Percentiles rank a stretch among this genome's conserved stretches.
Evolutionary conservation across 2,329 filamentous ascomycete species (phyloP).

Genomic region (Talaromyces sp.): DNA sequence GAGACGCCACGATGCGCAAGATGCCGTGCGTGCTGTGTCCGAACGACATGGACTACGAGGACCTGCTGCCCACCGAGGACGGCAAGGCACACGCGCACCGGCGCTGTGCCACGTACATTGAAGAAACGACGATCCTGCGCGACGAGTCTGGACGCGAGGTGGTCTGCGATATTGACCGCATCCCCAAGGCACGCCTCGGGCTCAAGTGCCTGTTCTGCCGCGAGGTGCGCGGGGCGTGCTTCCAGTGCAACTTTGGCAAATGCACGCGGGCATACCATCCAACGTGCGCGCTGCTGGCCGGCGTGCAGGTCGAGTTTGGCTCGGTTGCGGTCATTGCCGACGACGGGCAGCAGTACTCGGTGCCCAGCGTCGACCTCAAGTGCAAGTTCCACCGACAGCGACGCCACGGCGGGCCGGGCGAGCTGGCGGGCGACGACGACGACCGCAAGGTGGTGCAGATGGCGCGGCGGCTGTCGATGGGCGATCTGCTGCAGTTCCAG

Average conservation of each 20-base stretch:
- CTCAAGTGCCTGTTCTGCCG: conserved; percentile 94
- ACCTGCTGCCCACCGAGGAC: conserved; percentile 81
- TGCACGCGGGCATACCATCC: conserved; percentile 91
- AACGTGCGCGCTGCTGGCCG: conserved; percentile 86
- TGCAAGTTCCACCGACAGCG: conserved; percentile 92
- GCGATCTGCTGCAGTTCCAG: conserved; percentile 83
- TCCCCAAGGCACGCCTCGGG: conserved; percentile 80
- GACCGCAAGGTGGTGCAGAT: conserved; percentile 63
- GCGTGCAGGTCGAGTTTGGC: conserved; percentile 84
- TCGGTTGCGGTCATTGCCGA: conserved; percentile 82
- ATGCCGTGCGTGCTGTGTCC: conserved; percentile 89
- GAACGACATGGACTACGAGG: conserved; percentile 76
- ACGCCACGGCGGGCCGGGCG: conserved; percentile 69
- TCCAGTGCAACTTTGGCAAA: conserved; percentile 94
- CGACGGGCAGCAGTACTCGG: conserved; percentile 86
- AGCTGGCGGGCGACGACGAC: conserved; percentile 63
- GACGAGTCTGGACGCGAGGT: conserved; percentile 64
- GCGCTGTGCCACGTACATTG: conserved; percentile 83
- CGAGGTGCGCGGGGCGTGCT: conserved; percentile 90
- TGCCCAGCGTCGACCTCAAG: conserved; percentile 86
- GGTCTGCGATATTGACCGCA: conserved; percentile 71
- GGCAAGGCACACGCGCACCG: conserved; percentile 75
- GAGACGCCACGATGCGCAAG: conserved; percentile 60
- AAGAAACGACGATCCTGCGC: conserved; percentile 79
- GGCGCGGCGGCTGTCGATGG: conserved; percentile 62